phyloP scores from a whole-genome alignment of 2,329 filamentous ascomycete species.

The Epicoccum nigrum region DNA sequence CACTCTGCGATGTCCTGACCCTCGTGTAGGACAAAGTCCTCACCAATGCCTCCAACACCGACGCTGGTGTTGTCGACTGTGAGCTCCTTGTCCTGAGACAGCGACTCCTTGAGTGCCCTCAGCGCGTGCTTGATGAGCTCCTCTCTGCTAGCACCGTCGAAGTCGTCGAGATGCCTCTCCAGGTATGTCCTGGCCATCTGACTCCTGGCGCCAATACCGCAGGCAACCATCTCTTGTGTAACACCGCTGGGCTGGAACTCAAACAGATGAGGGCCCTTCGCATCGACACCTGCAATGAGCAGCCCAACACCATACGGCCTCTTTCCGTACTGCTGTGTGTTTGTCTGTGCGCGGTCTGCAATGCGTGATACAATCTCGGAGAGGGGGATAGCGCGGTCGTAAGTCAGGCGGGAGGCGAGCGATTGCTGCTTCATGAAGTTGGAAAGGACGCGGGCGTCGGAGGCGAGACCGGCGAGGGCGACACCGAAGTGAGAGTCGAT shows the following conservation, averaged over 20 bases:
- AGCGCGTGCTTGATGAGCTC: constrained; percentile 91
- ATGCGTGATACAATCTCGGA: constrained; percentile 90
- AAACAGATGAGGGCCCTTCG: constrained; percentile 92
- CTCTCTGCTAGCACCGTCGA: constrained; percentile 76
- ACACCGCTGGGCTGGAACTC: constrained; percentile 97
- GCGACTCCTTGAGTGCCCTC: constrained; percentile 88
- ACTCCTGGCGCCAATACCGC: constrained; percentile 91
- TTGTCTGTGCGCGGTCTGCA: constrained; percentile 93
- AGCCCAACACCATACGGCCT: constrained; percentile 95
- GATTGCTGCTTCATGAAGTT: constrained; percentile 99
- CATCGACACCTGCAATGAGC: constrained; percentile 90
- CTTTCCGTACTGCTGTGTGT: constrained; percentile 97
- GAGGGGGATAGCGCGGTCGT: constrained; percentile 90
- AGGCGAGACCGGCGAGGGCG: constrained; percentile 94
- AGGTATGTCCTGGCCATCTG: constrained; percentile 98
- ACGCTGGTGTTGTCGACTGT: constrained; percentile 97
- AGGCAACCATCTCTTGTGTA: constrained; percentile 96
- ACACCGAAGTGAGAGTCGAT: constrained; percentile 96
- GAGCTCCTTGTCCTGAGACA: constrained; percentile 96
- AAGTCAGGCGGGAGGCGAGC: constrained; percentile 92
- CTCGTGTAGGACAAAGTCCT: constrained; percentile 90
- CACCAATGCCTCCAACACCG: constrained; percentile 76
- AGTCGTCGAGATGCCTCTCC: constrained; percentile 87
- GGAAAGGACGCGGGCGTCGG: constrained; percentile 96
- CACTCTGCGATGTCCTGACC: constrained; percentile 84